These are phyloP conservation scores for Orbilia javanica DNA, from an alignment of 2,329 filamentous ascomycete genomes.

Conservation along the genomic window DNA sequence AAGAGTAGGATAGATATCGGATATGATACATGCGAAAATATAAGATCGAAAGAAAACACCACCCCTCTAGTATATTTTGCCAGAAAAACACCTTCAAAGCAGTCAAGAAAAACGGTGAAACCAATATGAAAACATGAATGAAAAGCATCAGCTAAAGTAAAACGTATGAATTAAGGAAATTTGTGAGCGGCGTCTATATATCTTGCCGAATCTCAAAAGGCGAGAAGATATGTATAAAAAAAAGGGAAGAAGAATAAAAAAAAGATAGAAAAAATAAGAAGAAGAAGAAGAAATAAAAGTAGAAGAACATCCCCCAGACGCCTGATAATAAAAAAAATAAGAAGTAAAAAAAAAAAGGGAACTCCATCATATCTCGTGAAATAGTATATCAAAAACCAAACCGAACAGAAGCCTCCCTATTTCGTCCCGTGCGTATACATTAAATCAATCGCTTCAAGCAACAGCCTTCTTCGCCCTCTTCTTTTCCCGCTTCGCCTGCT, in stretches of 20 bases:
- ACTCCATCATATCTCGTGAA: constrained; percentile 21
- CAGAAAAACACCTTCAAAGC: constrained; percentile 38
- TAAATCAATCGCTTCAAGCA: constrained; percentile 13
- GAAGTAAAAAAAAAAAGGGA: background rate
- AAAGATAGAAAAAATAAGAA: background rate
- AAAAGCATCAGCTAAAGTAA: background rate
- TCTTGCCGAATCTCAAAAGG: background rate
- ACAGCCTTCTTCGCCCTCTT: constrained; percentile 30
- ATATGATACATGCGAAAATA: background rate
- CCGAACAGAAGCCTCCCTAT: constrained; percentile 1
- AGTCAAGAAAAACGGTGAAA: background rate
- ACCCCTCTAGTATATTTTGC: constrained; percentile 44
- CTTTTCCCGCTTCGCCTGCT: constrained; percentile 39
- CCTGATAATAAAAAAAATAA: background rate
- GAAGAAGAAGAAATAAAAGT: background rate
- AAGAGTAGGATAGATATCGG: background rate
- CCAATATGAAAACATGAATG: background rate
- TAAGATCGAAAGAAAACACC: constrained; percentile 19
- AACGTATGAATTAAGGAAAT: background rate
- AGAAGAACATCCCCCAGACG: background rate
- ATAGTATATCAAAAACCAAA: constrained; percentile 10
- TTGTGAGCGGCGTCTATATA: background rate
- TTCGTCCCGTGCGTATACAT: constrained; percentile 6
- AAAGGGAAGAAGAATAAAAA: background rate
- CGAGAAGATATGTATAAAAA: background rate